These are phyloP conservation scores for Rhynchosporium secalis DNA, from an alignment of 2,329 filamentous ascomycete species.

Conservation along the genomic window DNA sequence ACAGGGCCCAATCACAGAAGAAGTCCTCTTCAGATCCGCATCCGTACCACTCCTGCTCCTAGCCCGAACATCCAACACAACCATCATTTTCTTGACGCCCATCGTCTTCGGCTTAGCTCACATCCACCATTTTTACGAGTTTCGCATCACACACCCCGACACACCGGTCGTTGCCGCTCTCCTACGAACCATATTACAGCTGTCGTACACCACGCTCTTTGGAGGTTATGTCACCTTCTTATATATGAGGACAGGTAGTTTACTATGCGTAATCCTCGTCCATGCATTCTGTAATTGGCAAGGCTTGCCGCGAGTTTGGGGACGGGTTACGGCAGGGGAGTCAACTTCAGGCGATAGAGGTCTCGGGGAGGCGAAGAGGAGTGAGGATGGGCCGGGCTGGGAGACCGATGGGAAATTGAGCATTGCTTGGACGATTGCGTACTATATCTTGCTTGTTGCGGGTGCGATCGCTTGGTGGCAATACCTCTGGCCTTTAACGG, in stretches of 20 bases:
- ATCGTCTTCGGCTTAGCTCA: constrained; percentile 92
- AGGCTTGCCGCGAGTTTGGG: constrained; percentile 85
- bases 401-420: constrained; percentile 40
- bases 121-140: constrained; percentile 95
- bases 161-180: constrained; percentile 64
- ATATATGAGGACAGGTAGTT: constrained; percentile 79
- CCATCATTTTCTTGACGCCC: constrained; percentile 78
- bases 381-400: constrained; percentile 39
- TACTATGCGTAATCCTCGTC: constrained; percentile 71
- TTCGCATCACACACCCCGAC: constrained; percentile 75
- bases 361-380: constrained; percentile 43
- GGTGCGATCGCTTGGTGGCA: constrained; percentile 73
- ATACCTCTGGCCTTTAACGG: constrained; percentile 70
- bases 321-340: constrained; percentile 56
- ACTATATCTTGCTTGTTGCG: constrained; percentile 73
- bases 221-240: constrained; percentile 91
- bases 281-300: constrained; percentile 93
- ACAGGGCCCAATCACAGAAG: constrained; percentile 85
- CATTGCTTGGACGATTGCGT: constrained; percentile 69
- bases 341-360: constrained; percentile 29
- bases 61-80: constrained; percentile 51
- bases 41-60: constrained; percentile 80
- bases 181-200: constrained; percentile 75
- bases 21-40: constrained; percentile 87
- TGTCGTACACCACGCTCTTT: constrained; percentile 88